Base-by-base conservation (phyloP, 768 basidiomycete species). In the Calvatia gigantea region DNA sequence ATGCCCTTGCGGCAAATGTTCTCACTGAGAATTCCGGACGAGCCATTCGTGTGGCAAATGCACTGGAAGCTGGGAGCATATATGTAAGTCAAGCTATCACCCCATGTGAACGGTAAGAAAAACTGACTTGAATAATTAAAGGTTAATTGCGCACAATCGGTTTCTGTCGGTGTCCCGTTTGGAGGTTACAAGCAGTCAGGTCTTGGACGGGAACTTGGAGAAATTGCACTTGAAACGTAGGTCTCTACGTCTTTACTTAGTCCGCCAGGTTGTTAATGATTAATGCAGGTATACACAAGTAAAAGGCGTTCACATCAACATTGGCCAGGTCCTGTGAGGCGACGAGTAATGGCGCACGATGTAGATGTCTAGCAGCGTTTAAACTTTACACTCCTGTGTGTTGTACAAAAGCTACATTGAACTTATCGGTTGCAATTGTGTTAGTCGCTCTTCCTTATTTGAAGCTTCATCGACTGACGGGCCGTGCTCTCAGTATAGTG, bases 1-100 rank as follows among this genome's bases (percentile, higher is more conserved):
- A 91, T 70, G 93, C 93, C 38, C 80, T 94, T 27, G 90, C 88
- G 6, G 83, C 85, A 2, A 84, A 87, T 6, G 80, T 94, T 53
- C 91, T 90, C 75, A 80, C 87, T 43, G 72, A 77, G 63, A 77
- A 93, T 73, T 68, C 89, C 67, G 80, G 73, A 49, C 77, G 85
- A 31, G 90, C 86, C 2, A 71, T 92, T 54, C 69, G 70, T 49
- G 79, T 84, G 11, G 84, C 89, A 25, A 80, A 87, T 67, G 72
- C 69, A 56, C 70, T 94, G 55, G 79, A 86, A 60, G 85, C 87
- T 3, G 87, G 88, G 31, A 86, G 84, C 8, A 74, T 74, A 15
- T 89, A 80, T 78, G 71, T 86, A 54, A 48, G 69, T 64, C 1
- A 27, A 64, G 32, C 44, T 0, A 11, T 35, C 12, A 11, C 33